Evolutionary conservation across 1,284 basidiomycete genomes (phyloP).

Genomic region (Apiotrichum sp.): DNA sequence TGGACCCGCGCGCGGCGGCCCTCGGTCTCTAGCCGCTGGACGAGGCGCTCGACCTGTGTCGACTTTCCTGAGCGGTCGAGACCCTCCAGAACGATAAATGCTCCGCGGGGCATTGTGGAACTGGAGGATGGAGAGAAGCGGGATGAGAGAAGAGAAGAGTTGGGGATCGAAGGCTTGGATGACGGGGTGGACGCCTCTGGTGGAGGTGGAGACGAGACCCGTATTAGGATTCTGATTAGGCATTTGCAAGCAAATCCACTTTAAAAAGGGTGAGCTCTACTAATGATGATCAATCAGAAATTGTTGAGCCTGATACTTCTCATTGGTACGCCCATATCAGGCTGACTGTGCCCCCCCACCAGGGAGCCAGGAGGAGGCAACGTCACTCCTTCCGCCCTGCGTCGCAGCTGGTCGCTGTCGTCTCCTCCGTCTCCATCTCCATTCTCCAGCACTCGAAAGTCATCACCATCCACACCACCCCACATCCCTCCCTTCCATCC

Average conservation of each 20-base stretch:
- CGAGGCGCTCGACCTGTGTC: slow-evolving; percentile 67
- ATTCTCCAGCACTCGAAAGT: slow-evolving; percentile 36
- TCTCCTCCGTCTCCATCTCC: background rate
- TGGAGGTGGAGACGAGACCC: slow-evolving; percentile 1
- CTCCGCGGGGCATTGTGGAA: slow-evolving; percentile 48
- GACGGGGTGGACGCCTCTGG: slow-evolving; percentile 2
- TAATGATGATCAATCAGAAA: too few species aligned
- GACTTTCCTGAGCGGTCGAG: slow-evolving; percentile 90
- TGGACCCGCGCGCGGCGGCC: slow-evolving; percentile 47
- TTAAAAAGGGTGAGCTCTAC: too few species aligned
- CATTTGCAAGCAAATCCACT: too few species aligned
- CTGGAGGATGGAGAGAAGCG: background rate
- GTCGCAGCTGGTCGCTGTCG: background rate
- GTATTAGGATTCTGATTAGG: too few species aligned
- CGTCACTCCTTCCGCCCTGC: background rate
- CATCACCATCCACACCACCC: slow-evolving; percentile 3
- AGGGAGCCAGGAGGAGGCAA: too few species aligned
- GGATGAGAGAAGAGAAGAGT: background rate
- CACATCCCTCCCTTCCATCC: slow-evolving; percentile 1
- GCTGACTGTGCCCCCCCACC: too few species aligned
- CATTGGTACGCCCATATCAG: too few species aligned
- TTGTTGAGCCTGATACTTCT: too few species aligned
- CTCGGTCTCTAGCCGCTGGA: slow-evolving; percentile 49
- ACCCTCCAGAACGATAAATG: slow-evolving; percentile 87
- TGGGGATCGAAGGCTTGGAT: too few species aligned